These are phyloP conservation scores for Polytrichum commune DNA, from an alignment of 225 moss, liverwort and hornwort species.

Conservation along the genomic window DNA sequence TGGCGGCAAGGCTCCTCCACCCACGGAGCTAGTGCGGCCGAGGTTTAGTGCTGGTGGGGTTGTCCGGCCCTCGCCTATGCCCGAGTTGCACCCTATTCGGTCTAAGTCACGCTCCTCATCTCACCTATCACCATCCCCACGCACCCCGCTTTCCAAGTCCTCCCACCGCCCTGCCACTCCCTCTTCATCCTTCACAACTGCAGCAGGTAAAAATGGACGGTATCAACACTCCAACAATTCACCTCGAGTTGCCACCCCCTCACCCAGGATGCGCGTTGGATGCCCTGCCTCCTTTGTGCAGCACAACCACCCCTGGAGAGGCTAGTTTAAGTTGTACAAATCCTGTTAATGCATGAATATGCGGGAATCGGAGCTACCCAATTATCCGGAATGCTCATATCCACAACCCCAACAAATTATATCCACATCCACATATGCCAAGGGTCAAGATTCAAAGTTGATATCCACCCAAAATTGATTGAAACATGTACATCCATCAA, in stretches of 20 bases:
- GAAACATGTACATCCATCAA: too few relatives aligned
- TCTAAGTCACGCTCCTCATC: not conserved
- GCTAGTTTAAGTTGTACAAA: not conserved
- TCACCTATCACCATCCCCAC: not conserved
- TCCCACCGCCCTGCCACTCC: not conserved
- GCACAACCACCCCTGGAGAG: not conserved
- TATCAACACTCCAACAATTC: too few relatives aligned
- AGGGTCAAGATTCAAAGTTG: too few relatives aligned
- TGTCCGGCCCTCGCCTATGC: not conserved
- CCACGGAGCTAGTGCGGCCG: not conserved
- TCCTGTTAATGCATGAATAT: too few relatives aligned
- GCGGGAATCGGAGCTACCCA: too few relatives aligned
- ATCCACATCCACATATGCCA: too few relatives aligned
- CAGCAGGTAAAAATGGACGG: not conserved
- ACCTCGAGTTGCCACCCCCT: not conserved
- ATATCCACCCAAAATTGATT: too few relatives aligned
- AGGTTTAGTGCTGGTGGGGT: constrained; percentile 2
- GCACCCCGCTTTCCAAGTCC: not conserved
- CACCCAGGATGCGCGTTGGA: not conserved
- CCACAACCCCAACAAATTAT: too few relatives aligned
- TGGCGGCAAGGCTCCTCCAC: not conserved
- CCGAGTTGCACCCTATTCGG: not conserved
- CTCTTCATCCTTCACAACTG: not conserved
- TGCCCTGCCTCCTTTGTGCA: not conserved
- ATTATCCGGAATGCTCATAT: too few relatives aligned